Evolutionary conservation across 2,329 filamentous ascomycete species (phyloP), one percentile per base, ranked within the genome.

Genomic region (Xylaria polymorpha): DNA sequence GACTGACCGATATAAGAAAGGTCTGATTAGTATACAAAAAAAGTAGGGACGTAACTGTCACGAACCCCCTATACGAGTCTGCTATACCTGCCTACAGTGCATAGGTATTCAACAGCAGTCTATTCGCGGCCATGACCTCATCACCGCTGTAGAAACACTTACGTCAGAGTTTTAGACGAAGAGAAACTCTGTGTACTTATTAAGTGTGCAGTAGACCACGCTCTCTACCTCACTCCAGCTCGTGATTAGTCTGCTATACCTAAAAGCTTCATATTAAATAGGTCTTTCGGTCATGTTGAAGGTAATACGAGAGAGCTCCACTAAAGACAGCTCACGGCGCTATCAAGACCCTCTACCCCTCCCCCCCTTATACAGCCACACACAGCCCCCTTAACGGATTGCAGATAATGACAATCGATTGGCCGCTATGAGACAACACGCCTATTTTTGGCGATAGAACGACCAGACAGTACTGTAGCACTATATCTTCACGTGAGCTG

Each of bases 241-340:
- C 14, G 48, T 29, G 14, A 51, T 51, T 51, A 37, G 8, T 37
- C 10, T 37, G 10, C 7, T 9, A 9, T 37, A 37, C 35, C 10
- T 37, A 15, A 55, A 55, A 29, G 18, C 51, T 56, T 39, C 32
- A 22, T 5, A 9, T 39, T 56, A 7, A 15, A 39, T 12, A 39
- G 10, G 22, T 22, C 35, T 39, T 18, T 25, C n/a, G 41, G 53
- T 29, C 10, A 12, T 43, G 37, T 25, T 29, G 37, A 57, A 15
- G n/a, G 37, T 43, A 57, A 57, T 43, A 57, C 55, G 55, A 57
- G 51, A 55, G 7, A 25, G 12, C 20, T n/a, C 55, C 55, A 41
- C 35, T 29, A 43, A 57, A 25, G 20, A 15, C 53, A 56, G 4
- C n/a, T n/a, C 29, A 44, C 41, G 41, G 14, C 41, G 14, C 41